Evolutionary conservation across 2,329 filamentous ascomycete species (phyloP).

Genomic region (Colletotrichum paranaense): DNA sequence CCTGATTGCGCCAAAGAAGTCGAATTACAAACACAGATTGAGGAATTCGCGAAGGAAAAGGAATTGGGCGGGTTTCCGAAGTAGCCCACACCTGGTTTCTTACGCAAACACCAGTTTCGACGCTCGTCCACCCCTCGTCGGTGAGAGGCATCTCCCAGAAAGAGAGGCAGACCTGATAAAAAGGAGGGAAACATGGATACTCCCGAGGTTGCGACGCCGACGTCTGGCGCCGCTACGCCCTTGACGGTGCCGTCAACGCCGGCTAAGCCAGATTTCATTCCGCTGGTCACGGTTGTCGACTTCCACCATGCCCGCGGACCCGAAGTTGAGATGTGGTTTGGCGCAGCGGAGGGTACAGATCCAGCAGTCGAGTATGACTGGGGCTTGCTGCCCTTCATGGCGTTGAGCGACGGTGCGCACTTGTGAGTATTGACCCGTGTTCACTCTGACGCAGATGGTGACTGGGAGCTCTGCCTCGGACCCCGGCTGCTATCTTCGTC

Average conservation of each 20-base stretch:
- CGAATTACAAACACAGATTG: neutral
- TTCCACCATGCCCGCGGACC: slow-evolving; percentile 90
- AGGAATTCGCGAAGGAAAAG: neutral
- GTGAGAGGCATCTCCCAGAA: neutral
- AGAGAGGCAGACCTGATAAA: slow-evolving; percentile 1
- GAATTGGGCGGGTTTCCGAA: slow-evolving; percentile 3
- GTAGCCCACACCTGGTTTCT: neutral
- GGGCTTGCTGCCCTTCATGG: slow-evolving; percentile 95
- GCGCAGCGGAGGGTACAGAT: slow-evolving; percentile 77
- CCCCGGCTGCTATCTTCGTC: neutral
- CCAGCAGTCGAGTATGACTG: slow-evolving; percentile 89
- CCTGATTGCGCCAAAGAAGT: slow-evolving; percentile 26
- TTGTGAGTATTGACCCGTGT: slow-evolving; percentile 69
- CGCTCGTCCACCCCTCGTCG: neutral
- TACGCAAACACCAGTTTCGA: neutral
- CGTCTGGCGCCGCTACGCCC: slow-evolving; percentile 28
- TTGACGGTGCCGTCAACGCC: slow-evolving; percentile 37
- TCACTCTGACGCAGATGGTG: slow-evolving; percentile 2
- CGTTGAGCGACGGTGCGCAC: slow-evolving; percentile 94
- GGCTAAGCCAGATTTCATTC: slow-evolving; percentile 61
- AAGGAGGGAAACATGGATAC: slow-evolving; percentile 28
- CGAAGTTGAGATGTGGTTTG: slow-evolving; percentile 94
- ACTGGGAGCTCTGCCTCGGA: neutral
- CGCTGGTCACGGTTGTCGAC: slow-evolving; percentile 82
- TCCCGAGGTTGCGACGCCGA: slow-evolving; percentile 28